These are phyloP conservation scores for Quercus rubra DNA, from an alignment of 306 rosid species.

Conservation along the genomic window DNA sequence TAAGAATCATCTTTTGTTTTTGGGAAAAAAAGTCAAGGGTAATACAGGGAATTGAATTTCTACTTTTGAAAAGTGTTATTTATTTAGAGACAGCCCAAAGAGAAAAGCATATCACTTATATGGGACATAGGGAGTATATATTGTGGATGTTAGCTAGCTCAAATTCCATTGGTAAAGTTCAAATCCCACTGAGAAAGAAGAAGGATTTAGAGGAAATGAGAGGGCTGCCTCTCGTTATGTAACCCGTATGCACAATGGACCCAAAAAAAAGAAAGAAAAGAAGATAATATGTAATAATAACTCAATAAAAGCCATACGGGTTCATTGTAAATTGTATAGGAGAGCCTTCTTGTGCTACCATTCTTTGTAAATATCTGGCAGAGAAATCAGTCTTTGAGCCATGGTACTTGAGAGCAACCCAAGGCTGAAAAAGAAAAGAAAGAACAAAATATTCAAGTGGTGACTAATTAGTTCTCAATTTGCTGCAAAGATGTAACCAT, in stretches of 20 bases:
- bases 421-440: slow-evolving; percentile 44
- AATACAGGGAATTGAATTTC: too few species aligned
- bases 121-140: too few species aligned
- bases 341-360: slow-evolving; percentile 54
- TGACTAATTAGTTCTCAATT: not conserved
- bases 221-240: not conserved
- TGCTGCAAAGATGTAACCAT: not conserved
- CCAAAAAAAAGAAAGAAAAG: not conserved
- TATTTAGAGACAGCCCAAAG: too few species aligned
- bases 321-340: slow-evolving; percentile 68
- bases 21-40: too few species aligned
- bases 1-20: not conserved
- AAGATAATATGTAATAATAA: not conserved
- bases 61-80: too few species aligned
- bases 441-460: not conserved
- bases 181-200: not conserved
- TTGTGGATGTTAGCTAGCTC: too few species aligned
- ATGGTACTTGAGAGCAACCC: slow-evolving; percentile 88
- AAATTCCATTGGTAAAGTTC: too few species aligned
- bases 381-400: slow-evolving; percentile 69
- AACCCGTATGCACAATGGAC: not conserved
- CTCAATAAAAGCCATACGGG: slow-evolving; percentile 46
- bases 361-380: slow-evolving; percentile 57
- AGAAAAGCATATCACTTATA: too few species aligned
- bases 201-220: not conserved